phyloP scores from a whole-genome alignment of 225 moss, liverwort and hornwort genomes.

The Pleurozium schreberi region DNA sequence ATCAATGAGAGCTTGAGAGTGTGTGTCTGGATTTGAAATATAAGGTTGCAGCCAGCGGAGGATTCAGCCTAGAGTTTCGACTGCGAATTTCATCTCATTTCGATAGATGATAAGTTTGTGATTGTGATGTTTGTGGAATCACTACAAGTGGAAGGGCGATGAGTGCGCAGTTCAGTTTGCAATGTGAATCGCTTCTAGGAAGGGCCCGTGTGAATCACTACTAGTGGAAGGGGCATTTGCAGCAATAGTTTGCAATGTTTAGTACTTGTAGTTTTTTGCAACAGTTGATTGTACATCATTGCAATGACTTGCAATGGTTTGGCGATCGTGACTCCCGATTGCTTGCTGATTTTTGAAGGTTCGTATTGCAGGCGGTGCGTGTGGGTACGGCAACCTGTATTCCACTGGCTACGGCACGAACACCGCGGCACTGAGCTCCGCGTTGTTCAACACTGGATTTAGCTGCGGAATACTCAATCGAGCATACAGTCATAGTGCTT shows the following conservation, averaged over 20 bases:
- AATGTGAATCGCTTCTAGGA: not conserved
- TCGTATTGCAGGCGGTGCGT: constrained; percentile 37
- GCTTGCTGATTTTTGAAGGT: not conserved
- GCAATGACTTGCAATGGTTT: not conserved
- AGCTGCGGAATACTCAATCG: no score
- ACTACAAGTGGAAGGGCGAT: not conserved
- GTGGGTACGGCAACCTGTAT: constrained; percentile 49
- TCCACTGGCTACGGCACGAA: constrained; percentile 32
- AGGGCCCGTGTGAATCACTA: no score
- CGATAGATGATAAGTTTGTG: not conserved
- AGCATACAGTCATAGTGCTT: no score
- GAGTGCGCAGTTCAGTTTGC: not conserved
- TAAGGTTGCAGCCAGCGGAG: not conserved
- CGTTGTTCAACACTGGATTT: constrained; percentile 37
- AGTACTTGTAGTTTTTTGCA: not conserved
- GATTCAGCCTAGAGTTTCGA: not conserved
- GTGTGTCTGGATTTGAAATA: not conserved
- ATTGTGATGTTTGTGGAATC: not conserved
- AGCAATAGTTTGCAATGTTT: not conserved
- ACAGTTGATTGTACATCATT: not conserved
- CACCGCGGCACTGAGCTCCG: constrained; percentile 44
- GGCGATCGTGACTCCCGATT: not conserved
- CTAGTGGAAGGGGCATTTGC: not conserved
- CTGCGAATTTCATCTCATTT: not conserved
- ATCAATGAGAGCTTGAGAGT: not conserved